These are phyloP conservation scores for Tinospora cordifolia DNA, from an alignment of 164 flowering plant genomes.

Conservation along the genomic window DNA sequence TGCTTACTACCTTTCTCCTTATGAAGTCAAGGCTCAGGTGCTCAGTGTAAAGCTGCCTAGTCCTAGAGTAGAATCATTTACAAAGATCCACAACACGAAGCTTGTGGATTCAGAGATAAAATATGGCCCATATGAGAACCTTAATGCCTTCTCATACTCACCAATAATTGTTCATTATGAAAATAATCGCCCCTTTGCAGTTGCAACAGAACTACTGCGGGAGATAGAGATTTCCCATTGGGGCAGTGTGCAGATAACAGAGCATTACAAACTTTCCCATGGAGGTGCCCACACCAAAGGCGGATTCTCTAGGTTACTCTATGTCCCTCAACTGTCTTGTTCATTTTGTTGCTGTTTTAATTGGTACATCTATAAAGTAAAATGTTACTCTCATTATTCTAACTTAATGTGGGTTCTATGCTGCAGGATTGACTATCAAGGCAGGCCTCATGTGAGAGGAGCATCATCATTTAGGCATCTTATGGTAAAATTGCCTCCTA, in stretches of 20 bases:
- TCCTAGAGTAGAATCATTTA: conserved; percentile 72
- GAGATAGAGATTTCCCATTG: conserved; percentile 95
- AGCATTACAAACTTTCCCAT: conserved; percentile 70
- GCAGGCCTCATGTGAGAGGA: conserved; percentile 56
- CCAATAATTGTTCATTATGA: conserved; percentile 71
- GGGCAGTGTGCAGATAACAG: conserved; percentile 90
- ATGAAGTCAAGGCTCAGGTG: conserved; percentile 57
- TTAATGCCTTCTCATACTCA: conserved; percentile 56
- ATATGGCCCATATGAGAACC: conserved; percentile 78
- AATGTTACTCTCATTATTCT: conserved; percentile 3
- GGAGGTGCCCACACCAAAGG: conserved; percentile 81
- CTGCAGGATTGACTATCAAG: conserved; percentile 81
- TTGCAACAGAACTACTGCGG: conserved; percentile 68
- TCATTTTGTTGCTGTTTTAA: background rate
- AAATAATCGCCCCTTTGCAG: conserved; percentile 64
- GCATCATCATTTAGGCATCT: conserved; percentile 70
- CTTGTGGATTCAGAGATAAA: conserved; percentile 72
- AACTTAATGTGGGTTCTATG: background rate
- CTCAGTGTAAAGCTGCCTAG: conserved; percentile 59
- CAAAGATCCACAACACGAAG: conserved; percentile 62
- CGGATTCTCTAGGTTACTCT: conserved; percentile 78
- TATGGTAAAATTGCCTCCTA: conserved; percentile 76
- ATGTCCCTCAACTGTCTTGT: background rate
- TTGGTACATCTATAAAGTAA: background rate
- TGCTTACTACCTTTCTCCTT: conserved; percentile 75